phyloP scores from a whole-genome alignment of 2,329 filamentous ascomycete genomes.

The Myotisia sp. region DNA sequence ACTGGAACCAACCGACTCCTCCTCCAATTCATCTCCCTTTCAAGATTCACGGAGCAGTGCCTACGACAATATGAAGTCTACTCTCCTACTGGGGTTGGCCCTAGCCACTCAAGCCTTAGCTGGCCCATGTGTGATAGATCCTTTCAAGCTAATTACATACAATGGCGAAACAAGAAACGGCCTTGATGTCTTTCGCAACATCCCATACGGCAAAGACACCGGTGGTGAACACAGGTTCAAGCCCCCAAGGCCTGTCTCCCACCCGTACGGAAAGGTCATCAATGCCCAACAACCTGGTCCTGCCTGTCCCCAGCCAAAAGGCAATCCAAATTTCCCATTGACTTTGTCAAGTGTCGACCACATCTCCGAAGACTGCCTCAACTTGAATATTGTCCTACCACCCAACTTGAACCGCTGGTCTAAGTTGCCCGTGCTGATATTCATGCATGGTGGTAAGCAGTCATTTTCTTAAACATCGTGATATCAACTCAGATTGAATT shows the following conservation, averaged over 20 bases:
- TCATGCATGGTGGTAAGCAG: slow-evolving; percentile 51
- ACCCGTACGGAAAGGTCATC: slow-evolving; percentile 1
- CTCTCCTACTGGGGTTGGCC: no score
- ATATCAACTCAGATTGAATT: slow-evolving; percentile 4
- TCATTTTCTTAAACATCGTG: no score
- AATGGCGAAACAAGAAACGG: slow-evolving; percentile 2
- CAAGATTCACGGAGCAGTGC: no score
- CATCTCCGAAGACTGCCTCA: slow-evolving; percentile 47
- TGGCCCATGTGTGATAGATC: neutral
- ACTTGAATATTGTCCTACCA: slow-evolving; percentile 46
- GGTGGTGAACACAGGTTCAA: slow-evolving; percentile 6
- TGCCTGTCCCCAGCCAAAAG: slow-evolving; percentile 4
- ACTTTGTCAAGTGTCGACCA: slow-evolving; percentile 2
- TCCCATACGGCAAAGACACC: slow-evolving; percentile 5
- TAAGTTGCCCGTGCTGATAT: slow-evolving; percentile 53
- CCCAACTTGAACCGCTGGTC: slow-evolving; percentile 36
- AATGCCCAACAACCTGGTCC: slow-evolving; percentile 3
- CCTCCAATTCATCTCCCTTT: no score
- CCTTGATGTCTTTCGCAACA: slow-evolving; percentile 5
- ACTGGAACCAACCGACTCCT: no score
- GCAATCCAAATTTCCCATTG: slow-evolving; percentile 6
- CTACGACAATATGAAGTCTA: no score
- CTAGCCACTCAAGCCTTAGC: slow-evolving; percentile 2
- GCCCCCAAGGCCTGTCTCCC: slow-evolving; percentile 2
- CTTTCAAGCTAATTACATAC: slow-evolving; percentile 3